Evolutionary conservation across 371 early-diverging fungal genomes (phyloP).

Genomic region (Circinella umbellata): DNA sequence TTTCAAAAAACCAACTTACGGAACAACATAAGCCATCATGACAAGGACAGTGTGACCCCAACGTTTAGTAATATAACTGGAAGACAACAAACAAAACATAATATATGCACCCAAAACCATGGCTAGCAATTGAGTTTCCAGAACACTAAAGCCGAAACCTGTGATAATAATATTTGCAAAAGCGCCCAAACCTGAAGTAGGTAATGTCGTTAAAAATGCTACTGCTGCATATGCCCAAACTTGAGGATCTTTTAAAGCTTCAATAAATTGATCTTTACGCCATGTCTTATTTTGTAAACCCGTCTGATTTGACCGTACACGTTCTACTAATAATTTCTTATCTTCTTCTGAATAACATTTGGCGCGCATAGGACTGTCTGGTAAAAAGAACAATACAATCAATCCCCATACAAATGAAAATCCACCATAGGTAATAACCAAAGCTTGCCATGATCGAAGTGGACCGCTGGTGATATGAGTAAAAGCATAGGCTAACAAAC

Average conservation of each 20-base stretch:
- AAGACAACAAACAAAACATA: slow-evolving; percentile 21
- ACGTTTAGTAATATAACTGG: slow-evolving; percentile 23
- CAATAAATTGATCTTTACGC: slow-evolving; percentile 27
- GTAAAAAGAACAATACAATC: slow-evolving; percentile 21
- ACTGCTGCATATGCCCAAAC: slow-evolving; percentile 25
- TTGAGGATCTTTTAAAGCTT: slow-evolving; percentile 31
- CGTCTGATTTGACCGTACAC: slow-evolving; percentile 30
- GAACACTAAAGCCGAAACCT: slow-evolving; percentile 28
- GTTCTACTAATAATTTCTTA: slow-evolving; percentile 30
- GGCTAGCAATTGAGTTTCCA: slow-evolving; percentile 32
- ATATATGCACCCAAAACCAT: slow-evolving; percentile 35
- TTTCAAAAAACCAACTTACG: slow-evolving; percentile 16
- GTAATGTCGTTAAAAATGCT: slow-evolving; percentile 27
- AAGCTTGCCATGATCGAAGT: slow-evolving; percentile 31
- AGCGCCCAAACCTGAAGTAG: slow-evolving; percentile 29
- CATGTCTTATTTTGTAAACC: slow-evolving; percentile 27
- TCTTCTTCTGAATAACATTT: slow-evolving; percentile 34
- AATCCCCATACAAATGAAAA: slow-evolving; percentile 28
- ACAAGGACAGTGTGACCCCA: slow-evolving; percentile 22
- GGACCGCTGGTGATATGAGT: slow-evolving; percentile 29
- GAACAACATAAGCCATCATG: slow-evolving; percentile 26
- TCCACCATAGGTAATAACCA: slow-evolving; percentile 27
- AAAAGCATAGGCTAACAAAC: slow-evolving; percentile 32
- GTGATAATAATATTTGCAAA: slow-evolving; percentile 32
- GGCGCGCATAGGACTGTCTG: slow-evolving; percentile 35